Evolutionary conservation across 495 filamentous ascomycete genomes (phyloP), one percentile per base, ranked within the genome.

Genomic region (Neurospora cerealis): DNA sequence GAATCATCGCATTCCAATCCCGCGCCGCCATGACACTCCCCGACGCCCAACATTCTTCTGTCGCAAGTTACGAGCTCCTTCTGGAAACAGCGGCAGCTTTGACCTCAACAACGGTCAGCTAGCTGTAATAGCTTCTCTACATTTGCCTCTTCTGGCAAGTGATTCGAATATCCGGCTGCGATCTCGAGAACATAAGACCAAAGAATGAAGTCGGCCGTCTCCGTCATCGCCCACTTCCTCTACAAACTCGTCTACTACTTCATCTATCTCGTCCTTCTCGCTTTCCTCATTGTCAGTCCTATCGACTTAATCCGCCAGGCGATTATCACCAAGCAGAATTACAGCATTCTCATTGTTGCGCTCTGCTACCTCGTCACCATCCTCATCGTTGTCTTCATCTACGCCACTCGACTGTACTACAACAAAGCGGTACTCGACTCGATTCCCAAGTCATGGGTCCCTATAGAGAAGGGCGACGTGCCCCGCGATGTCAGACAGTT

Each of bases 381-480:
- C 44, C 60, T 93, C 32, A 78, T 95, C 70, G 87, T 92, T 36
- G 79, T 89, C 44, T 88, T 97, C 54, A 89, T 98, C 75, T 98
- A 98, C 75, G 88, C 91, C 40, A 89, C 89, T 36, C 87, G 96
- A n/a, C 88, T 98, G n/a, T 98, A 94, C 81, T 92, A 94, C 36
- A 95, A 92, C 77, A 89, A 93, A 44, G 91, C 85, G 41, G 90
- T 91, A 15, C 86, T 99, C 32, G 85, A 89, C 2, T 90, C 87
- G 3, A 98, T 99, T 70, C 96, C 96, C 1, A 94, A 94, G 77
- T 82, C 87, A 70, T 94, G 91, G 87, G 88, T 96, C 7, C 93
- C 93, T 11, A 83, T 96, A 70, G 93, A 93, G 78, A 91, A 93
- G 75, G 92, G 92, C 70, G 90, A 93, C 77, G 84, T 97, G 34